These are phyloP conservation scores for Canavalia gladiata DNA, from an alignment of 306 rosid genomes.

Conservation along the genomic window DNA sequence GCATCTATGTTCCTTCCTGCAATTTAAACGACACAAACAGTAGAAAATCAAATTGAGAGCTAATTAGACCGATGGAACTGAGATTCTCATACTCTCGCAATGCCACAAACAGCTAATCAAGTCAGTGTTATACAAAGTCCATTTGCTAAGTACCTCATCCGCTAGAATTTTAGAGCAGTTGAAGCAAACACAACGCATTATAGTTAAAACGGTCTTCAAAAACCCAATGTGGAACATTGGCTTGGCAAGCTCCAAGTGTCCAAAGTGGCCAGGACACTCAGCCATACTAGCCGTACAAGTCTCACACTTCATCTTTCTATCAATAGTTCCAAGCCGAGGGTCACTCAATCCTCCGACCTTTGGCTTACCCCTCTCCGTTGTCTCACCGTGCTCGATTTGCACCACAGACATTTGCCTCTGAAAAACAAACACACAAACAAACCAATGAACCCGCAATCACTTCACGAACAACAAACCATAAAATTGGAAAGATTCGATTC, in stretches of 20 bases:
- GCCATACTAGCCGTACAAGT: conserved; percentile 98
- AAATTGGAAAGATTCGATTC: neutral
- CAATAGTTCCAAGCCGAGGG: conserved; percentile 93
- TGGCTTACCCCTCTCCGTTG: conserved; percentile 91
- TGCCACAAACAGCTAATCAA: neutral
- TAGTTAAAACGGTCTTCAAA: conserved; percentile 78
- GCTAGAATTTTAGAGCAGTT: conserved; percentile 93
- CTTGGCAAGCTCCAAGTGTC: conserved; percentile 95
- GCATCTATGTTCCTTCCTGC: conserved; percentile 25
- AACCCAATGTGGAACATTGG: conserved; percentile 99
- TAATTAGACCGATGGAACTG: neutral
- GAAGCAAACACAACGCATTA: conserved; percentile 96
- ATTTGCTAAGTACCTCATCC: conserved; percentile 70
- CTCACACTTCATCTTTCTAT: conserved; percentile 91
- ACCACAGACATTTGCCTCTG: conserved; percentile 99
- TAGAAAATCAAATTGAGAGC: neutral
- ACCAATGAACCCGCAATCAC: conserved; percentile 13
- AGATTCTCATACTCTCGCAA: neutral
- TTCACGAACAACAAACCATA: neutral
- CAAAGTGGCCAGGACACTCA: conserved; percentile 98
- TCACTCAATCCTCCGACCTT: conserved; percentile 91
- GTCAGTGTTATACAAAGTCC: neutral
- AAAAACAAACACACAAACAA: conserved; percentile 27
- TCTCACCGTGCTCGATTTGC: conserved; percentile 93
- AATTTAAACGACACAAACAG: neutral